These are phyloP conservation scores for Prunus yedoensis DNA, from an alignment of 331 rosid genomes.

Conservation along the genomic window DNA sequence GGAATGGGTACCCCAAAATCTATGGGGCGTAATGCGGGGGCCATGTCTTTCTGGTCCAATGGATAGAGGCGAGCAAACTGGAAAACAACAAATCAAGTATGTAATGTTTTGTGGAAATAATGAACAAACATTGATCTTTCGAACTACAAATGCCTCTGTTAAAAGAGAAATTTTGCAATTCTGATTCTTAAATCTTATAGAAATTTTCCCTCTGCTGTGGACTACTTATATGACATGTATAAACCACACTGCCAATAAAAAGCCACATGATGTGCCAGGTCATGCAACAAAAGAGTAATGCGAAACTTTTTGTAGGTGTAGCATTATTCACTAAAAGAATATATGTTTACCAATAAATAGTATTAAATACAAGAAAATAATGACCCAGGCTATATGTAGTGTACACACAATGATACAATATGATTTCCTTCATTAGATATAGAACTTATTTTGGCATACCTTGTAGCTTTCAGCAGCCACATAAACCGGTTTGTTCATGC, in stretches of 20 bases:
- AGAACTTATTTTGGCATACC: constrained; percentile 39
- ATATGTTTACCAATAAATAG: not conserved
- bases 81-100: constrained; percentile 24
- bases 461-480: constrained; percentile 99
- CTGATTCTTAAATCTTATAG: not conserved
- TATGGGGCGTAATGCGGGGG: constrained; percentile 78
- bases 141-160: not conserved
- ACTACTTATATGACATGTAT: not conserved
- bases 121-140: not conserved
- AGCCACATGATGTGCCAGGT: not conserved
- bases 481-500: constrained; percentile 89
- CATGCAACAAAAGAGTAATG: not conserved
- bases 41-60: constrained; percentile 93
- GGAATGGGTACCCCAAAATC: constrained; percentile 96
- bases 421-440: not conserved
- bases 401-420: not conserved
- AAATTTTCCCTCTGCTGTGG: not conserved
- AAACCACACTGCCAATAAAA: not conserved
- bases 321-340: no score
- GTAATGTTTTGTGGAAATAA: not conserved
- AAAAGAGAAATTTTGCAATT: not conserved
- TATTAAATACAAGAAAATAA: not conserved
- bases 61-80: constrained; percentile 99
- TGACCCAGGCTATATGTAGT: not conserved
- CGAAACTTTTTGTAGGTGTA: not conserved